Evolutionary conservation across 2,329 filamentous ascomycete species (phyloP).

Genomic region (Sphaerulina populicola): DNA sequence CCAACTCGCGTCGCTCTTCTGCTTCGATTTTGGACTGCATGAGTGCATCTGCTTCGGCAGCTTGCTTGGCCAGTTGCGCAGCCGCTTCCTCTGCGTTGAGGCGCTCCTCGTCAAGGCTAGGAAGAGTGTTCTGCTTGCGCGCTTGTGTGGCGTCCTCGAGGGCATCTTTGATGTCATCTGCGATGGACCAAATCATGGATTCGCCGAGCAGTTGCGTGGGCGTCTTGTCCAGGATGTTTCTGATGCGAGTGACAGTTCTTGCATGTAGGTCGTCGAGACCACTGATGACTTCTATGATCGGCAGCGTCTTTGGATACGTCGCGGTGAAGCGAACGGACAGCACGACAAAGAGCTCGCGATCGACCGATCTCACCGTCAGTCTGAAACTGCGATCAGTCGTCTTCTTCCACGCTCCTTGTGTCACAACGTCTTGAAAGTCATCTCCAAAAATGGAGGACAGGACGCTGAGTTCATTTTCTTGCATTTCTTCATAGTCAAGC

Average conservation of each 20-base stretch:
- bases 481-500: slow-evolving; percentile 70
- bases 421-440: slow-evolving; percentile 67
- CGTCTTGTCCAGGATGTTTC: slow-evolving; percentile 59
- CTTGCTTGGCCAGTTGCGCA: slow-evolving; percentile 48
- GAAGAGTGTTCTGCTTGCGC: slow-evolving; percentile 64
- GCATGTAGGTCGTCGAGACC: slow-evolving; percentile 57
- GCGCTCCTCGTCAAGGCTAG: slow-evolving; percentile 81
- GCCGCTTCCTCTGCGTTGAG: slow-evolving; percentile 70
- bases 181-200: slow-evolving; percentile 58
- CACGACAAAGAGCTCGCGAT: slow-evolving; percentile 61
- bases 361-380: slow-evolving; percentile 64
- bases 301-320: slow-evolving; percentile 80
- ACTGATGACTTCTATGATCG: slow-evolving; percentile 58
- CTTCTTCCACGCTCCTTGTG: slow-evolving; percentile 70
- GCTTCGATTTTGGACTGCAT: slow-evolving; percentile 30
- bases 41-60: slow-evolving; percentile 37
- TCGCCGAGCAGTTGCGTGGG: slow-evolving; percentile 57
- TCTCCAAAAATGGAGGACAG: slow-evolving; percentile 83
- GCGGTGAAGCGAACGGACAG: slow-evolving; percentile 76
- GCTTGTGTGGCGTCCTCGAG: slow-evolving; percentile 78
- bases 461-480: slow-evolving; percentile 79
- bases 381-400: slow-evolving; percentile 75
- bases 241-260: slow-evolving; percentile 61
- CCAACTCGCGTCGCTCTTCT: slow-evolving; percentile 47
- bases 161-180: slow-evolving; percentile 55